Percentiles rank a stretch among this genome's conserved stretches.
Conservation (phyloP, 1,139 yeast genomes). For the Blastobotrys elegans region DNA sequence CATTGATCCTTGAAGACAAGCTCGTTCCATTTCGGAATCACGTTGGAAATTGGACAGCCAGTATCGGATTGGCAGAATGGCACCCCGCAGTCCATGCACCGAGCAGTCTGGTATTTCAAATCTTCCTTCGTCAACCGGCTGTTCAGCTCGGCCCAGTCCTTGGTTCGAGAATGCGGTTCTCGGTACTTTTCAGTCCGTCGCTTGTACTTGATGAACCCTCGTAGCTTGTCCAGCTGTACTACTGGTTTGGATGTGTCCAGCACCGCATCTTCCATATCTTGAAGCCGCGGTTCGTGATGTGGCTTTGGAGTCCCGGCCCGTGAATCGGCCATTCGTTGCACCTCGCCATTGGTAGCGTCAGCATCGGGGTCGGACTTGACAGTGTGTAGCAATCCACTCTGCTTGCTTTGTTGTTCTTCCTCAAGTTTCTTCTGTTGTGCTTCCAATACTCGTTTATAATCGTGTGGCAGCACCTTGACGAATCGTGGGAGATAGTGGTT, state of each 20-base stretch:
- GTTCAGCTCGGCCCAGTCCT: conserved; percentile 92
- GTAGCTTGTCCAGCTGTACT: conserved; percentile 62
- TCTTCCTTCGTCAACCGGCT: conserved; percentile 79
- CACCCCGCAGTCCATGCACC: conserved; percentile 99
- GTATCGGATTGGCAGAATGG: conserved; percentile 98
- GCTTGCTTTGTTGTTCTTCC: conserved; percentile 51
- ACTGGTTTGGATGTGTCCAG: conserved; percentile 57
- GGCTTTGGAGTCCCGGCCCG: conserved; percentile 9
- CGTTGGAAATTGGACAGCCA: conserved; percentile 96
- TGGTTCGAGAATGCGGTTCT: conserved; percentile 65
- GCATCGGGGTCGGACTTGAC: conserved; percentile 77
- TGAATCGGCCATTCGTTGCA: conserved; percentile 28
- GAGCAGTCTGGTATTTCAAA: conserved; percentile 87
- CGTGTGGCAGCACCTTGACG: conserved; percentile 89
- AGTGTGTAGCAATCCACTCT: conserved; percentile 53
- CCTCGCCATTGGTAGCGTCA: conserved; percentile 86
- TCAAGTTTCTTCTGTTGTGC: conserved; percentile 64
- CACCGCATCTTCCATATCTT: conserved; percentile 86
- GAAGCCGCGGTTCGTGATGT: conserved; percentile 67
- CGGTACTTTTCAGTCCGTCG: conserved; percentile 87
- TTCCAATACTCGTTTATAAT: conserved; percentile 85
- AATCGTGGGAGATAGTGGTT: conserved; percentile 83
- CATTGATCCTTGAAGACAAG: conserved; percentile 92
- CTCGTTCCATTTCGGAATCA: conserved; percentile 98
- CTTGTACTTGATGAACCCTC: conserved; percentile 91